Percentiles rank a stretch among this genome's conserved stretches.
Conservation (phyloP, 768 basidiomycete species). For the Suillus decipiens region DNA sequence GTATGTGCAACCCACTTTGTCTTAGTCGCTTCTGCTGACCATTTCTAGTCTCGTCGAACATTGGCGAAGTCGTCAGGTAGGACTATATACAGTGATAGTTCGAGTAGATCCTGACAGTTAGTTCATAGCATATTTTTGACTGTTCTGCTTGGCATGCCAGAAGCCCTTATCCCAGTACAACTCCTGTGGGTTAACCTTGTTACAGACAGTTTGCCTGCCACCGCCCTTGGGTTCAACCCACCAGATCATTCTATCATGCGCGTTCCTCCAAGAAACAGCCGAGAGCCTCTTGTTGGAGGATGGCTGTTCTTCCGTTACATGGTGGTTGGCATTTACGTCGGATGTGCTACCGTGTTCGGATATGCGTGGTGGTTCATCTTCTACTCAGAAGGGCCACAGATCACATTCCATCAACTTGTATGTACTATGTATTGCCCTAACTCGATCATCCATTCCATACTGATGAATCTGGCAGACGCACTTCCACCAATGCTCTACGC, state of each 20-base stretch:
- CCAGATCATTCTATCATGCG: conserved; percentile 97
- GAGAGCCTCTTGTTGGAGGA: conserved; percentile 85
- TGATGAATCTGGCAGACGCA: conserved; percentile 64
- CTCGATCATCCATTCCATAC: conserved; percentile 7
- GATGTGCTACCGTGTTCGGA: conserved; percentile 92
- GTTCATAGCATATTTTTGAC: conserved; percentile 86
- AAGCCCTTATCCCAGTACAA: conserved; percentile 96
- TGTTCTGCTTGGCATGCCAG: conserved; percentile 98
- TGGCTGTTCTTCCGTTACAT: conserved; percentile 98
- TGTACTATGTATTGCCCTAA: conserved; percentile 50
- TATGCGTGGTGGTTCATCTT: conserved; percentile 99
- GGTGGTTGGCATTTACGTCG: conserved; percentile 92
- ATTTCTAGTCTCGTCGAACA: conserved; percentile 83
- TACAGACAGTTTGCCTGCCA: conserved; percentile 95
- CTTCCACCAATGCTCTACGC: conserved; percentile 86
- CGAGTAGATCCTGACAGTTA: conserved; percentile 9
- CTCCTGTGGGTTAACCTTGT: conserved; percentile 98
- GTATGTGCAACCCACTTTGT: conserved; percentile 43
- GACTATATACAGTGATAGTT: background rate
- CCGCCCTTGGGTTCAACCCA: conserved; percentile 97
- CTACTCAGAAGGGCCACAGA: conserved; percentile 89
- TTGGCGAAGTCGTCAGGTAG: conserved; percentile 89
- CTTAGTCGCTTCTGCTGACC: conserved; percentile 13
- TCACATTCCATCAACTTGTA: conserved; percentile 90
- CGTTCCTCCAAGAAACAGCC: conserved; percentile 85